A percentile compares a stretch with the other conserved stretches of the same genome.
Conservation (phyloP, 768 basidiomycete species). For the Strobilomyces confusus region DNA sequence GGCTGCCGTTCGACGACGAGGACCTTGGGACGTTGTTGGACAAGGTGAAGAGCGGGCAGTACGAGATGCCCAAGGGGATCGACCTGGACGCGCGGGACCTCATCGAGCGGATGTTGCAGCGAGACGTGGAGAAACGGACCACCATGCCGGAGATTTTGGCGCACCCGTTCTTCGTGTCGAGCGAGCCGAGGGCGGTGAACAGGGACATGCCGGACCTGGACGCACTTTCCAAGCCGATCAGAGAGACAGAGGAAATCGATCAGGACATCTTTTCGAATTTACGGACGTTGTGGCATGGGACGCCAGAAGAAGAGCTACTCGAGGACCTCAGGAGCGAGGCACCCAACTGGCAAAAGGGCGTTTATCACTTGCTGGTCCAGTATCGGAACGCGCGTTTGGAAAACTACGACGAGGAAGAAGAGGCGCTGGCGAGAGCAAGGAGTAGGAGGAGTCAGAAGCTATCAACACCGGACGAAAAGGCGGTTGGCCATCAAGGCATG, state of each 20-base stretch:
- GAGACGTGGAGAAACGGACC: conserved; percentile 70
- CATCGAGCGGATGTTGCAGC: conserved; percentile 75
- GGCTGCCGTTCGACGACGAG: conserved; percentile 92
- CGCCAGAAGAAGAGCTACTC: conserved; percentile 68
- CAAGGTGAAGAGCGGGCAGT: conserved; percentile 73
- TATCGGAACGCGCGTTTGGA: conserved; percentile 77
- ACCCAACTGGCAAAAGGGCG: conserved; percentile 92
- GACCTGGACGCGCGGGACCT: conserved; percentile 71
- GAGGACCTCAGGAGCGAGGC: conserved; percentile 60
- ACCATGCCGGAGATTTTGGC: conserved; percentile 74
- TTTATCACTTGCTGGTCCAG: conserved; percentile 85
- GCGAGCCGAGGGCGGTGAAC: conserved; percentile 42
- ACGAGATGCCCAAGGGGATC: conserved; percentile 70
- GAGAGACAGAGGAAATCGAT: conserved; percentile 66
- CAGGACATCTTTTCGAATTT: conserved; percentile 87
- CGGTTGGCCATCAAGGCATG: conserved; percentile 18
- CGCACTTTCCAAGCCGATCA: conserved; percentile 66
- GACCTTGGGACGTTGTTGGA: conserved; percentile 72
- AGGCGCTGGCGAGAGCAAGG: conserved; percentile 32
- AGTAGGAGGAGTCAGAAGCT: conserved; percentile 36
- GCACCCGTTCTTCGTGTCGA: conserved; percentile 75
- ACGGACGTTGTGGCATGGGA: conserved; percentile 86
- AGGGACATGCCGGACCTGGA: conserved; percentile 56
- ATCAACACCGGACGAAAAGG: conserved; percentile 25
- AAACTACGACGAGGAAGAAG: conserved; percentile 70